Conservation (phyloP, 2,329 filamentous ascomycete species). For the Talaromyces sp. region DNA sequence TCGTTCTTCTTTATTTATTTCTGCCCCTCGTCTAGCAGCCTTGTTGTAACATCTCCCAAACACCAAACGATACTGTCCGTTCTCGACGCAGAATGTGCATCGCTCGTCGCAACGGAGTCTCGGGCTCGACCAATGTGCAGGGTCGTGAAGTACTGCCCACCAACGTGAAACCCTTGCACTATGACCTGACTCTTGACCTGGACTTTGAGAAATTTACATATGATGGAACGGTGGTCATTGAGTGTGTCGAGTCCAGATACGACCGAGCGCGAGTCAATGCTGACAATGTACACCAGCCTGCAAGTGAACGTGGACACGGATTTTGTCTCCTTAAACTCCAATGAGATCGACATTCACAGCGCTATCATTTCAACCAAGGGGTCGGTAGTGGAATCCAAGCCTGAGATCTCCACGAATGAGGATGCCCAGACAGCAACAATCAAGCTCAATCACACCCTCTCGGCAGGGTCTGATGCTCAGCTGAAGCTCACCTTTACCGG, state of each 20-base stretch:
- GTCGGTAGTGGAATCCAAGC: neutral
- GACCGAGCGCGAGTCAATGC: neutral
- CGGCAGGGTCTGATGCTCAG: neutral
- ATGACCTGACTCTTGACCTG: neutral
- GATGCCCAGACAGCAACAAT: neutral
- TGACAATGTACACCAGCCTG: neutral
- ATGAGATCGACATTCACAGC: neutral
- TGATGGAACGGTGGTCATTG: neutral
- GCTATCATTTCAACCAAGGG: neutral
- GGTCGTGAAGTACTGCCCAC: neutral
- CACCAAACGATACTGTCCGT: neutral
- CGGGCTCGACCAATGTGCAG: neutral
- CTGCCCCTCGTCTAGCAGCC: neutral
- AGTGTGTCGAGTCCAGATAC: neutral
- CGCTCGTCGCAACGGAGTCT: neutral
- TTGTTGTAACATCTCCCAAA: neutral
- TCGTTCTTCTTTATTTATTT: neutral
- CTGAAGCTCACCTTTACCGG: neutral
- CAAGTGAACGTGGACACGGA: neutral
- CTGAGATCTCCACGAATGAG: neutral
- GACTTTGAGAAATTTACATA: neutral
- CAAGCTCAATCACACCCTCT: neutral
- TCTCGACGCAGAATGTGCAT: neutral
- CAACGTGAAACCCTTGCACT: neutral
- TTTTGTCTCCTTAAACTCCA: neutral